Percentiles rank a stretch among this genome's conserved stretches.
Evolutionary conservation across 805 yeast species (phyloP).

Genomic region (Saccharomycopsis oosterbeekiorum): DNA sequence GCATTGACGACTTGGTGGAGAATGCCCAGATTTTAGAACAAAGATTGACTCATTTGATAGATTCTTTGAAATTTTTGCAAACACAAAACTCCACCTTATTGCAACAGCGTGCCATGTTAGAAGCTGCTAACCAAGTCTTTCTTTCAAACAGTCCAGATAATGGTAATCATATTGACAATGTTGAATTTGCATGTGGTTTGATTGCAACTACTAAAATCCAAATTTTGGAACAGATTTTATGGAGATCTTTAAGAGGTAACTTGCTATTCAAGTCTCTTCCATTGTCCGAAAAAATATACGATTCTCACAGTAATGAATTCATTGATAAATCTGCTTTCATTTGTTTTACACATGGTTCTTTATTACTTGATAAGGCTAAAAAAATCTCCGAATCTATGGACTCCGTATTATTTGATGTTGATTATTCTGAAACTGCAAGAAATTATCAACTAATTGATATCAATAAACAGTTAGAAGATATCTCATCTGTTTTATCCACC

Average conservation of each 20-base stretch:
- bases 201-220: conserved; percentile 50
- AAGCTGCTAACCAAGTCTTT: conserved; percentile 41
- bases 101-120: conserved; percentile 48
- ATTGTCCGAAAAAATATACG: conserved; percentile 46
- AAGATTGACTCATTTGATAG: conserved; percentile 39
- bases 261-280: conserved; percentile 51
- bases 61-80: conserved; percentile 36
- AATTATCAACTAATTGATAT: conserved; percentile 30
- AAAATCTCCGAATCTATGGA: conserved; percentile 63
- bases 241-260: conserved; percentile 71
- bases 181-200: conserved; percentile 55
- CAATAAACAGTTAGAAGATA: conserved; percentile 36
- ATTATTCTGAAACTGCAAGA: conserved; percentile 31
- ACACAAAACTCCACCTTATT: conserved; percentile 47
- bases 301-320: conserved; percentile 38
- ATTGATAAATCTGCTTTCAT: conserved; percentile 53
- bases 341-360: conserved; percentile 60
- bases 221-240: conserved; percentile 56
- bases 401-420: conserved; percentile 50
- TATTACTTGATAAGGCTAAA: conserved; percentile 48
- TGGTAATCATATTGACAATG: conserved; percentile 21
- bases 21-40: conserved; percentile 47
- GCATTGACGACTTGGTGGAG: conserved; percentile 41
- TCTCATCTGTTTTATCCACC: conserved; percentile 38
- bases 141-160: conserved; percentile 11